Conservation (phyloP, 768 basidiomycete species). For the Cubamyces lactineus region DNA sequence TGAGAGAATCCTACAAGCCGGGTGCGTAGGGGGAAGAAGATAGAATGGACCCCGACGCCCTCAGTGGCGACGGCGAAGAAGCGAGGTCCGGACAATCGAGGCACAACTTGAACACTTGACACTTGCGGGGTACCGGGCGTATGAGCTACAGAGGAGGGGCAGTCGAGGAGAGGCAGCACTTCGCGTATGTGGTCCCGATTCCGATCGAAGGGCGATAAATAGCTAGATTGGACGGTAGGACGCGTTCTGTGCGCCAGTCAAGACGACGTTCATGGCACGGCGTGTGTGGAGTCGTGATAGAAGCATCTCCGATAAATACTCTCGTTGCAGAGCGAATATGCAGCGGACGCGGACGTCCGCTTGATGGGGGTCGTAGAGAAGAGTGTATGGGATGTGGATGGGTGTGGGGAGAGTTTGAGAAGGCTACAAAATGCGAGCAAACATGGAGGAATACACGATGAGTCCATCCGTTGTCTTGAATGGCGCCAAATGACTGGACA, state of each 20-base stretch:
- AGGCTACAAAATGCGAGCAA: slow-evolving; percentile 25
- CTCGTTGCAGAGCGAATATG: not conserved
- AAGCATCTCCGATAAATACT: slow-evolving; percentile 17
- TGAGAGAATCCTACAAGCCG: not conserved
- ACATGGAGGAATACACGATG: slow-evolving; percentile 19
- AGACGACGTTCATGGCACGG: slow-evolving; percentile 16
- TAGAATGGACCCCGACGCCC: not conserved
- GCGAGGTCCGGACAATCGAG: not conserved
- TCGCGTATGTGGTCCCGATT: not conserved
- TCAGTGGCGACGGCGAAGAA: not conserved
- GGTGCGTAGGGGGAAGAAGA: not conserved
- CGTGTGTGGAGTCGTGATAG: slow-evolving; percentile 21
- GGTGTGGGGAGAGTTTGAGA: not conserved
- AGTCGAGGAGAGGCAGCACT: not conserved
- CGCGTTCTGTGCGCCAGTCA: not conserved
- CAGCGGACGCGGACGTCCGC: not conserved
- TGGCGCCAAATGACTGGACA: slow-evolving; percentile 8
- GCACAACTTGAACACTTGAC: not conserved
- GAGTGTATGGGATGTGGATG: not conserved
- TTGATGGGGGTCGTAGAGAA: not conserved
- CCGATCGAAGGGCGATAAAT: slow-evolving; percentile 7
- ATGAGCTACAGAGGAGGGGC: not conserved
- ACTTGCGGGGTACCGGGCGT: not conserved
- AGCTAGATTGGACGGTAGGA: slow-evolving; percentile 8
- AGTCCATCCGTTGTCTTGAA: slow-evolving; percentile 17